Base-by-base conservation (phyloP, 2,329 filamentous ascomycete genomes). In the Amauroascus verrucosus region DNA sequence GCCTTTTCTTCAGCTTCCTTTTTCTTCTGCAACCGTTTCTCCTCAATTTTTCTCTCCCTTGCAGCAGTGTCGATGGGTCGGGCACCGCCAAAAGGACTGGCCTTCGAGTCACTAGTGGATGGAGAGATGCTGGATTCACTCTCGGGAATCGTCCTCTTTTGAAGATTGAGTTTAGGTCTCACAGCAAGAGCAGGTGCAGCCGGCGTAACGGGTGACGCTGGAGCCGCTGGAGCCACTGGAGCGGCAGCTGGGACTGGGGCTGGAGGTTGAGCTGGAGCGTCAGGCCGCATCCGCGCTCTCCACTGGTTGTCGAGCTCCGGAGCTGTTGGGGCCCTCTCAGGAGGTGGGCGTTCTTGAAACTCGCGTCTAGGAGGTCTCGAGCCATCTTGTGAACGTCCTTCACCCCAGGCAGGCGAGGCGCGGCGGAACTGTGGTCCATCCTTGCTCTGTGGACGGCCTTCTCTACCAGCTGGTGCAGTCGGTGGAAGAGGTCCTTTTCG, bases 221-320 rank as follows among this genome's bases (percentile, higher is more conserved):
- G 86, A 61, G 84, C 82, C 66, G 84, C 79, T 56, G 40, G 37
- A 13, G 47, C 24, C 5, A 9, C 26, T 4, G 26, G 5, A 13
- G 48, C 37, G 8, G 48, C 51, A 43, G 93, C 86, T 51, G 84
- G 85, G 35, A 83, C 84, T 56, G 80, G 77, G 37, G 78, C 79
- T 20, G 83, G 78, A 11, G 84, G 82, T 68, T 81, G 81, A 47
- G 71, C 72, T 5, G 77, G 68, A 33, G 77, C 71, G 63, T 94
- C 90, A n/a, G 91, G 88, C 61, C 83, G 85, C 90, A 97, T 97
- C 70, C 80, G 86, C 60, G 79, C 77, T 63, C 93, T 85, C 93
- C 93, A 98, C 72, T 95, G 84, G 72, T 83, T 94, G 68, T 97
- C 93, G 65, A 87, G 81, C 56, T 98, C 93, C 48, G 93, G 86